A percentile compares a stretch with the other conserved stretches of the same genome.
These are phyloP conservation scores for Coemansia reversa DNA, from an alignment of 192 early-diverging fungal species.

Conservation along the genomic window DNA sequence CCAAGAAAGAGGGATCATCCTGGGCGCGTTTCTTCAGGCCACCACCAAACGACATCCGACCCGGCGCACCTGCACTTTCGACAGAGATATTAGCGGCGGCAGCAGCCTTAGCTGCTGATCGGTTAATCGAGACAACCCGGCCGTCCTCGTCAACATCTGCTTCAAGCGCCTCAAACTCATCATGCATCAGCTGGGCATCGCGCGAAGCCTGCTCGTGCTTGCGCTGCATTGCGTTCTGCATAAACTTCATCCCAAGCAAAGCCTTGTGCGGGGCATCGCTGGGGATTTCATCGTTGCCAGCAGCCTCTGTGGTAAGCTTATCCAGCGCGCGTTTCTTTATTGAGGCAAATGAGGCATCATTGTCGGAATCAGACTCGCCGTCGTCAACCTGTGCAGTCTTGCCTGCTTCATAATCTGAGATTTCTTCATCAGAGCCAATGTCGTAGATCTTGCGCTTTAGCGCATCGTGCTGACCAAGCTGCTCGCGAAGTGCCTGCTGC, in stretches of 20 bases:
- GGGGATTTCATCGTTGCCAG: constrained; percentile 33
- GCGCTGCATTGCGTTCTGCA: constrained; percentile 79
- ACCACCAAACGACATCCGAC: constrained; percentile 50
- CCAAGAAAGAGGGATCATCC: not conserved
- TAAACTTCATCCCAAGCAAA: constrained; percentile 96
- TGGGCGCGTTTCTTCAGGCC: constrained; percentile 16
- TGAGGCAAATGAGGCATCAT: constrained; percentile 20
- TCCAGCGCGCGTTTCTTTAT: constrained; percentile 13
- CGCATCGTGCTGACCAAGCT: constrained; percentile 73
- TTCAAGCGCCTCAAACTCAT: constrained; percentile 41
- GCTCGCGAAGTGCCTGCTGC: constrained; percentile 81
- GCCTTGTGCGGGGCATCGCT: constrained; percentile 67
- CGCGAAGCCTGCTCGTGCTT: constrained; percentile 53
- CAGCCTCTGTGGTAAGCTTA: constrained; percentile 18
- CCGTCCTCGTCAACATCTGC: constrained; percentile 42
- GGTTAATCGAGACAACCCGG: constrained; percentile 14
- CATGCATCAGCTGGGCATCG: constrained; percentile 36
- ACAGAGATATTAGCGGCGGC: not conserved
- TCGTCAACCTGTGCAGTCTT: constrained; percentile 43
- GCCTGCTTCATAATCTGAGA: constrained; percentile 47
- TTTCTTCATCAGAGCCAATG: constrained; percentile 59
- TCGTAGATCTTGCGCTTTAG: constrained; percentile 83
- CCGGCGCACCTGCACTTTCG: constrained; percentile 13
- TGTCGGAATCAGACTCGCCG: constrained; percentile 16
- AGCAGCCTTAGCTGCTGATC: not conserved